Evolutionary conservation across 257 asterid species (phyloP), one percentile per base, ranked within the genome.

Genomic region (Pogostemon cablin): DNA sequence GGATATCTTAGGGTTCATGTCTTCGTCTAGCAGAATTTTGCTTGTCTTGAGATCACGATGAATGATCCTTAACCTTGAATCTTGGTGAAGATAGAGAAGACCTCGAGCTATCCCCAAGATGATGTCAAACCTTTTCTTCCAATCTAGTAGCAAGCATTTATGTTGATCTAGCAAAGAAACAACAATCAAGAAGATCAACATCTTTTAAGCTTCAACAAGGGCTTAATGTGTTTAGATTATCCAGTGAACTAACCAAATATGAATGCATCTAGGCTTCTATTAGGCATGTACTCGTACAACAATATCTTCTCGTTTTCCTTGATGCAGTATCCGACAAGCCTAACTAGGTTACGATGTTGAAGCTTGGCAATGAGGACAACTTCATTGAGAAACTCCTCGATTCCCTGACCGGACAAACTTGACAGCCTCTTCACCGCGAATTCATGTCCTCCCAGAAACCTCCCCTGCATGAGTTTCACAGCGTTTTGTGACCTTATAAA

Each of bases 341-440:
- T 72, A 37, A 83, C 85, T 39, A 83, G 83, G 61, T 83, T 83
- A 38, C 86, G 73, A 63, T 83, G 88, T 48, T 81, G 86, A 63
- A 83, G 86, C 75, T 81, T 79, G 44, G 84, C 79, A 39, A 84
- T 81, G 66, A 81, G 68, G 54, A 65, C 34, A 25, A 84, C 83
- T 73, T 81, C 88, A 50, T 81, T 84, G 20, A 62, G 77, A 39
- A 84, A 84, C 72, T 84, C 86, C 12, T 71, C 79, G 49, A 74
- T 57, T 35, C 86, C 88, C 74, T 84, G 89, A 37, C 67, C 46
- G 0, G 83, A 72, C 67, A 72, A 69, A 58, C 80, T 75, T 3
- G 75, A 79, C 80, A 81, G 40, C 77, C 85, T 81, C 76, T 84
- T 84, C 73, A 84, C 83, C 5, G 89, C 86, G 25, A 84, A 69